A percentile compares a stretch with the other conserved stretches of the same genome.
phyloP scores from a whole-genome alignment of 2,329 filamentous ascomycete species.

The Fusarium piperis region DNA sequence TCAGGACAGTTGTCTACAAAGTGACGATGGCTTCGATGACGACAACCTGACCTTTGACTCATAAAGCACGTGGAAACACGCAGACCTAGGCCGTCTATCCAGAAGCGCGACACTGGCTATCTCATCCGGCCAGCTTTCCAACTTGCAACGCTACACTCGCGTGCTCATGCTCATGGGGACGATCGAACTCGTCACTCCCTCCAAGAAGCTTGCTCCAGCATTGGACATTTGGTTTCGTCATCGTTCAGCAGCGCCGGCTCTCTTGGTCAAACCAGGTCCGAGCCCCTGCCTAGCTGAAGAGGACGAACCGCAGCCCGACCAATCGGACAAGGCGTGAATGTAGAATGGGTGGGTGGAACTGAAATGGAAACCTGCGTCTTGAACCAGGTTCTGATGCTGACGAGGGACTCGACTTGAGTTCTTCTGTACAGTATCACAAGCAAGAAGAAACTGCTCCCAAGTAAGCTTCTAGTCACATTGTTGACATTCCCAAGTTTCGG shows the following conservation, averaged over 20 bases:
- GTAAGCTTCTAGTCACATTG: not conserved
- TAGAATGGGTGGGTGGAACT: slow-evolving; percentile 3
- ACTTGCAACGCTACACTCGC: not conserved
- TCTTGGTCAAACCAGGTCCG: not conserved
- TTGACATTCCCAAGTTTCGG: not conserved
- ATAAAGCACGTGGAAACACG: slow-evolving; percentile 16
- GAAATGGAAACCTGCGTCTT: not conserved
- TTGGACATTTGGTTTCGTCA: slow-evolving; percentile 27
- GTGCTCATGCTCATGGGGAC: not conserved
- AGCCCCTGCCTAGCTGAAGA: slow-evolving; percentile 31
- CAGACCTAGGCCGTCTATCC: not conserved
- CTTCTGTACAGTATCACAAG: not conserved
- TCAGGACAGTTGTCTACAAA: not conserved
- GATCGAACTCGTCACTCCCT: not conserved
- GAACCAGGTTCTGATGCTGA: not conserved
- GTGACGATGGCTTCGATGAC: slow-evolving; percentile 41
- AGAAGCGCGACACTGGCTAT: not conserved
- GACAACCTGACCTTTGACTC: slow-evolving; percentile 19
- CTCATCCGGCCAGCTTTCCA: slow-evolving; percentile 1
- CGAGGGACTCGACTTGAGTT: not conserved
- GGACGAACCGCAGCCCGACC: slow-evolving; percentile 2
- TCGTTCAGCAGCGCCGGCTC: slow-evolving; percentile 14
- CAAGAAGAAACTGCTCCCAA: not conserved
- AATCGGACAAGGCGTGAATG: slow-evolving; percentile 4
- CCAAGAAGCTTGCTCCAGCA: not conserved